phyloP scores from a whole-genome alignment of 495 filamentous ascomycete genomes.

The Lichenothelia convexa region DNA sequence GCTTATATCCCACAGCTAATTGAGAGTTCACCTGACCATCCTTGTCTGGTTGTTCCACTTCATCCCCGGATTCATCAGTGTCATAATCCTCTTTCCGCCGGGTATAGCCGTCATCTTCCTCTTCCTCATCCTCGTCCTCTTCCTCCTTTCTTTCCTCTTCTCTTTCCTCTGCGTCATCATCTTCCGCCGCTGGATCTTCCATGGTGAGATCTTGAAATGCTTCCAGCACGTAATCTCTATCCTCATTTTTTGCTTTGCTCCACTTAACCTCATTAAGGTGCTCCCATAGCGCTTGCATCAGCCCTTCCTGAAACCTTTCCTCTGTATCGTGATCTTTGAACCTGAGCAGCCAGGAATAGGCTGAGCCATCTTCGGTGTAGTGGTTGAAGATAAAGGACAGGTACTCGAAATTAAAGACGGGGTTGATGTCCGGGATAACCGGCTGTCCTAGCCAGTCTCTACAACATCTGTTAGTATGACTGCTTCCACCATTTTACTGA shows the following conservation, averaged over 20 bases:
- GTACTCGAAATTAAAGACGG: slow-evolving; percentile 97
- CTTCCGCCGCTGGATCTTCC: slow-evolving; percentile 47
- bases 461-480: too few species aligned
- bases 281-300: slow-evolving; percentile 94
- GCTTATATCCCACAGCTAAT: slow-evolving; percentile 94
- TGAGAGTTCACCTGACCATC: slow-evolving; percentile 87
- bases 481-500: too few species aligned
- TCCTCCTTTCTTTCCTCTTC: slow-evolving; percentile 46
- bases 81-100: slow-evolving; percentile 70
- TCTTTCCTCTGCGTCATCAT: slow-evolving; percentile 37
- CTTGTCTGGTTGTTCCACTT: slow-evolving; percentile 45
- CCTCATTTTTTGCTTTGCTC: slow-evolving; percentile 77
- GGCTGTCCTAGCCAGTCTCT: slow-evolving; percentile 84
- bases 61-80: slow-evolving; percentile 78
- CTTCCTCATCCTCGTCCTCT: slow-evolving; percentile 45
- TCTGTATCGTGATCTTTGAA: slow-evolving; percentile 69
- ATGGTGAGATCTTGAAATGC: slow-evolving; percentile 90
- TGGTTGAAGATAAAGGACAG: slow-evolving; percentile 98
- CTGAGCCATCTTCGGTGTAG: slow-evolving; percentile 69
- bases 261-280: slow-evolving; percentile 91
- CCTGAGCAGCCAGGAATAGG: slow-evolving; percentile 87
- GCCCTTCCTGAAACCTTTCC: slow-evolving; percentile 78
- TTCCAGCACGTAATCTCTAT: slow-evolving; percentile 84
- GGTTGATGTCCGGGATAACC: slow-evolving; percentile 79
- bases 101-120: slow-evolving; percentile 41